Conservation (phyloP, 1,284 basidiomycete species). For the Fistulinella cinereoalba region DNA sequence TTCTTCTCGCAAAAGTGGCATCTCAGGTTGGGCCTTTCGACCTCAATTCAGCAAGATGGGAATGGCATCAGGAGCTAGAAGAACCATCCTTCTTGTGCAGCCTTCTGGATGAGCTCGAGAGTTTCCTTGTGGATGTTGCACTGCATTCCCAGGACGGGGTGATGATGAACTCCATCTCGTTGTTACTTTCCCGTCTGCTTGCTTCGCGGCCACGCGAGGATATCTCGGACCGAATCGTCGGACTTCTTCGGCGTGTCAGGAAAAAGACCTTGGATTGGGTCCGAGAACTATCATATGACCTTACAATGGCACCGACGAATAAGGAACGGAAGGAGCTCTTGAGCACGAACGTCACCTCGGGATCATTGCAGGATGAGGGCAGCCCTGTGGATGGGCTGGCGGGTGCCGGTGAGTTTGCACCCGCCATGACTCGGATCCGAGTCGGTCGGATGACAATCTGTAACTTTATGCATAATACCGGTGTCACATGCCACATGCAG, state of each 20-base stretch:
- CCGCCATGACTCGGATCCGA: no score
- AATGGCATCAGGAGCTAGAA: constrained; percentile 35
- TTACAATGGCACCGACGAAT: constrained; percentile 20
- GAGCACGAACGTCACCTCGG: no score
- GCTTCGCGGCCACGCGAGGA: constrained; percentile 18
- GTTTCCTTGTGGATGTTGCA: constrained; percentile 27
- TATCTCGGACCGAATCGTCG: constrained; percentile 9
- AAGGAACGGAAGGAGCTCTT: constrained; percentile 25
- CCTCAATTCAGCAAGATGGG: constrained; percentile 11
- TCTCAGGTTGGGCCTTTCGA: constrained; percentile 39
- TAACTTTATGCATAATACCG: no score
- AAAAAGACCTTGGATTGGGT: constrained; percentile 37
- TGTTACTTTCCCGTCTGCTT: constrained; percentile 36
- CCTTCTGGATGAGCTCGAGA: constrained; percentile 33
- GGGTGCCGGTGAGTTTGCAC: no score
- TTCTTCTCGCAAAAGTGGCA: constrained; percentile 39
- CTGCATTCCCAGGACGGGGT: constrained; percentile 40
- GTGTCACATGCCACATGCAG: no score
- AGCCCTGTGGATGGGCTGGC: no score
- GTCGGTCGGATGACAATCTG: no score
- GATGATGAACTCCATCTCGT: constrained; percentile 34
- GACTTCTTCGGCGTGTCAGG: constrained; percentile 32
- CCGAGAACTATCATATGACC: constrained; percentile 24
- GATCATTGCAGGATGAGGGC: no score
- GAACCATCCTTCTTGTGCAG: constrained; percentile 29